A percentile compares a stretch with the other conserved stretches of the same genome.
These are phyloP conservation scores for Scedosporium boydii DNA, from an alignment of 2,329 filamentous ascomycete genomes.

Conservation along the genomic window DNA sequence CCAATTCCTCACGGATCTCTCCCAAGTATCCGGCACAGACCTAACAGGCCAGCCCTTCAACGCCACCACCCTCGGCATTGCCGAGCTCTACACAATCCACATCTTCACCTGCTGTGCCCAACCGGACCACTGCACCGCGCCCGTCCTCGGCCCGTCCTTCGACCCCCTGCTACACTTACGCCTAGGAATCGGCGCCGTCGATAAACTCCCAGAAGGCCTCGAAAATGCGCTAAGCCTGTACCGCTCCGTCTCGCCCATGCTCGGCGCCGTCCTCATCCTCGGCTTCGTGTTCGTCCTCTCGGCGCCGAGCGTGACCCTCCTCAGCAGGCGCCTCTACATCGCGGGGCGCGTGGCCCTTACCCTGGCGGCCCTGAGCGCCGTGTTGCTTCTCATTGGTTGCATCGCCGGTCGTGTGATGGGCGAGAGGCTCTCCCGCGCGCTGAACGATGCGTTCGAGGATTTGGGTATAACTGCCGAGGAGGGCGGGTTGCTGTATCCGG, in stretches of 20 bases:
- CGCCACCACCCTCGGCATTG: slow-evolving; percentile 17
- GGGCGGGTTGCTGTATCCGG: not conserved
- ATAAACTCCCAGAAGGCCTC: slow-evolving; percentile 12
- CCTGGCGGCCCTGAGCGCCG: not conserved
- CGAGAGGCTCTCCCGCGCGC: not conserved
- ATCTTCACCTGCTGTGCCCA: slow-evolving; percentile 21
- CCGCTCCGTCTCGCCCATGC: slow-evolving; percentile 16
- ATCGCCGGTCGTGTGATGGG: not conserved
- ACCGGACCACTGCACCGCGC: slow-evolving; percentile 16
- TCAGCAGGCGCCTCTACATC: not conserved
- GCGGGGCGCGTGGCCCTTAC: not conserved
- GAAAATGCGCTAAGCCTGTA: slow-evolving; percentile 17
- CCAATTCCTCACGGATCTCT: slow-evolving; percentile 21
- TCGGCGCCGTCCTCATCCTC: slow-evolving; percentile 19
- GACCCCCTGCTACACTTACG: slow-evolving; percentile 21
- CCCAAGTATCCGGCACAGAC: slow-evolving; percentile 20
- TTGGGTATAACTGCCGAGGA: not conserved
- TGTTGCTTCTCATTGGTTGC: not conserved
- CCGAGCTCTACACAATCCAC: slow-evolving; percentile 19
- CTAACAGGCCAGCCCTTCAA: slow-evolving; percentile 19
- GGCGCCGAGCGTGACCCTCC: not conserved
- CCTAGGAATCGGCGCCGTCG: slow-evolving; percentile 16
- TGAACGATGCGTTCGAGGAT: not conserved
- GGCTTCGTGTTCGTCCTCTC: slow-evolving; percentile 14
- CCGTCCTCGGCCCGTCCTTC: slow-evolving; percentile 20